Base-by-base conservation (phyloP, 257 asterid species). In the Echites panduratus region DNA sequence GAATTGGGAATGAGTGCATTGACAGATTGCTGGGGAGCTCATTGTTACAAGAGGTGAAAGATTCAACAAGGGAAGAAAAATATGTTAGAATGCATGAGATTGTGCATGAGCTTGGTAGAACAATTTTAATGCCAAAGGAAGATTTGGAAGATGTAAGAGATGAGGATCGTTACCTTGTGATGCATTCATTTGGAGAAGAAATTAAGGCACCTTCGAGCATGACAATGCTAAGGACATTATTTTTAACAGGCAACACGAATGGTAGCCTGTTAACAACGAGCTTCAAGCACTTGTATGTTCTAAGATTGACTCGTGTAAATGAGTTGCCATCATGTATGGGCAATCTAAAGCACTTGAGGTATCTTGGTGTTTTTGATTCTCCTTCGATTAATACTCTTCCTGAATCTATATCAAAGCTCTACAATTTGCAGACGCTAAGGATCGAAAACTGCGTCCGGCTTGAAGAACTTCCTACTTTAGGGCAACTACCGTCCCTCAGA, bases 91-190 rank as follows among this genome's bases (percentile, higher is more conserved):
- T 81, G 71, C 85, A 79, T 9, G 81, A 74, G 58, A 71, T 80
- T 66, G 82, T 79, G 66, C 87, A 81, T 63, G 83, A 72, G 68
- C 67, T 83, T 63, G 83, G 83, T 26, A 44, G 53, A 22, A 73
- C 59, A 13, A 32, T 84, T 59, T 70, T 67, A 24, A 70, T 70
- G 7, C 38, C 59, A 0, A 65, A 64, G 24, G 49, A 38, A 29
- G 48, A 27, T 61, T n/a, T 11, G 5, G 62, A 20, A 68, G 35
- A 7, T 29, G 62, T 27, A 9, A 44, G 19, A 3, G 9, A 4
- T 17, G 70, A 64, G 52, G 65, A 48, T 50, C 65, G 71, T 52
- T 49, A 70, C 61, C 68, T 73, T 45, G 67, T 71, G 12, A 3
- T 48, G 4, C 0, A 69, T 29, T 70, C 72, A 3, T 24, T 24